Base-by-base conservation (phyloP, 176 grass and related monocot species). In the Triticum dicoccoides region DNA sequence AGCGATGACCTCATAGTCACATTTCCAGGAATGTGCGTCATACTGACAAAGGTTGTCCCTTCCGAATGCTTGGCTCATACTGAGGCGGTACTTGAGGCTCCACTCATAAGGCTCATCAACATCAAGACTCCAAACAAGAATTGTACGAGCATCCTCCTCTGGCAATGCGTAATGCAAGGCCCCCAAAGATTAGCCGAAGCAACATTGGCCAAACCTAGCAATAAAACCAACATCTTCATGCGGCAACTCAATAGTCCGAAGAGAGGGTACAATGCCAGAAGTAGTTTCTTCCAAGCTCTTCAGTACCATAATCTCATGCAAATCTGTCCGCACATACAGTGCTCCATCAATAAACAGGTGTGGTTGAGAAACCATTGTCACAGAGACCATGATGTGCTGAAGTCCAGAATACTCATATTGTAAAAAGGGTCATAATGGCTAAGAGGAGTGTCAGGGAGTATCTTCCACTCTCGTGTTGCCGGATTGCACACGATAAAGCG, bases 401-500 rank as follows among this genome's bases (percentile, higher is more conserved):
- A 86, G 45, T 34, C 72, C 69, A 92, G 64, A 20, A 34, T 65
- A 49, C 18, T 65, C 14, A 3, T 51, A 51, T 76, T 76, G 63
- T 56, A 29, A 61, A 82, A 88, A 2, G 11, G 23, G 47, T 39
- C 47, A 71, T 71, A 71, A 41, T 61, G 29, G 8, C 3, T 77
- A n/a, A 11, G 39, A 15, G 61, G 62, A 17, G 72, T 72, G 65
- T 75, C 79, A 6, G 35, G 35, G 69, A 71, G 69, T 35, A 71
- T 24, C 69, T 11, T 73, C 69, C 69, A 73, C 38, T 73, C 70
- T 45, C 70, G 38, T 73, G 70, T 73, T 73, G 70, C 70, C n/a
- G 70, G 70, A 45, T 73, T 92, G 80, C 82, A 78, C 64, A 89
- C 80, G 23, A 69, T 80, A 49, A 87, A 87, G 72, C 78, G 20